Evolutionary conservation across 2,329 filamentous ascomycete species (phyloP).

Genomic region (Shiraia bambusicola): DNA sequence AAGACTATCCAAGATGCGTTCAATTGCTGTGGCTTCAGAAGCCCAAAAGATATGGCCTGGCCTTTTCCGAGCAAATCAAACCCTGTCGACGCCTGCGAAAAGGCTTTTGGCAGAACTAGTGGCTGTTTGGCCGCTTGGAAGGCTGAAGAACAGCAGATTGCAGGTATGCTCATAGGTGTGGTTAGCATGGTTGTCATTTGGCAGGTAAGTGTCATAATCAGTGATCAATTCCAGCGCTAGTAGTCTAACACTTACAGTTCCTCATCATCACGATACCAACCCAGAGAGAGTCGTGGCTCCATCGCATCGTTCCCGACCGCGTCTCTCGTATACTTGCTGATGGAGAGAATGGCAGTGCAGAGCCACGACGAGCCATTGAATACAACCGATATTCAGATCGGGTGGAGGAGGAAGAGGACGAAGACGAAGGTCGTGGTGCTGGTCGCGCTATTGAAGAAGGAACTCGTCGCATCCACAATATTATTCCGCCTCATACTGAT

Average conservation of each 20-base stretch:
- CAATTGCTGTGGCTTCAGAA: constrained; percentile 66
- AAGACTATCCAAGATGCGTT: constrained; percentile 65
- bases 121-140: constrained; percentile 61
- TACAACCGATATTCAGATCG: constrained; percentile 34
- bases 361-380: constrained; percentile 29
- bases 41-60: constrained; percentile 60
- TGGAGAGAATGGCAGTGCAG: constrained; percentile 26
- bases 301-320: constrained; percentile 32
- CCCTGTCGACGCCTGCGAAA: constrained; percentile 46
- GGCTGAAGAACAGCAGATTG: constrained; percentile 54
- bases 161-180: constrained; percentile 58
- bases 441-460: constrained; percentile 25
- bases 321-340: constrained; percentile 36
- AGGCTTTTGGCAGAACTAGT: constrained; percentile 49
- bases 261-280: constrained; percentile 35
- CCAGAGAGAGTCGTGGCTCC: constrained; percentile 35
- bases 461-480: constrained; percentile 17
- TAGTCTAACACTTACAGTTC: constrained; percentile 18
- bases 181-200: constrained; percentile 39
- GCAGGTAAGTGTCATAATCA: constrained; percentile 22
- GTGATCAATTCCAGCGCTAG: not conserved
- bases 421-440: constrained; percentile 12
- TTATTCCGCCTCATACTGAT: constrained; percentile 16
- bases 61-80: constrained; percentile 55
- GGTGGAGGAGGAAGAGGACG: constrained; percentile 29